Conservation (phyloP, 495 filamentous ascomycete species). For the Trichoderma gamsii region DNA sequence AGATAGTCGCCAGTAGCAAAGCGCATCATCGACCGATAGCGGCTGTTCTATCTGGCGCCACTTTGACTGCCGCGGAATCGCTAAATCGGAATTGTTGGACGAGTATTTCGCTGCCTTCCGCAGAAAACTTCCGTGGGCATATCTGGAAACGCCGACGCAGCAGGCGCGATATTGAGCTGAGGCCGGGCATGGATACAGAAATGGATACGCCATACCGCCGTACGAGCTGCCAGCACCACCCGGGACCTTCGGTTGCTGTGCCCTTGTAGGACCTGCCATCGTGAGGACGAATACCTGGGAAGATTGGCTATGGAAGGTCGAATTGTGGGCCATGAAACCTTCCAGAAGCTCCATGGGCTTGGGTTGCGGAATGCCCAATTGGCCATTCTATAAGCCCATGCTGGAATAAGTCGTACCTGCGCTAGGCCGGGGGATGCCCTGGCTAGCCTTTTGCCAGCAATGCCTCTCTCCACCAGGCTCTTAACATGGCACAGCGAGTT, state of each 20-base stretch:
- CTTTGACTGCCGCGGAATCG: slow-evolving; percentile 7
- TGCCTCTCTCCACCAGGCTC: not conserved
- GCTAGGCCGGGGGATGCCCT: slow-evolving; percentile 7
- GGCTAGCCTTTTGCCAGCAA: slow-evolving; percentile 10
- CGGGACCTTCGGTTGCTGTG: slow-evolving; percentile 8
- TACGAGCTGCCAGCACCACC: not conserved
- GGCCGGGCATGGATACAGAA: slow-evolving; percentile 3
- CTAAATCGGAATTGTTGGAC: not conserved
- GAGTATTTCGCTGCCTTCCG: not conserved
- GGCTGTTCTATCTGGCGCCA: slow-evolving; percentile 12
- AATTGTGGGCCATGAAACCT: slow-evolving; percentile 9
- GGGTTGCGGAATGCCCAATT: slow-evolving; percentile 13
- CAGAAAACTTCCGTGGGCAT: not conserved
- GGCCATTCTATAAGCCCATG: not conserved
- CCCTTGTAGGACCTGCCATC: not conserved
- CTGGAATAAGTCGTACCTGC: slow-evolving; percentile 13
- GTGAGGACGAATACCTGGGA: not conserved
- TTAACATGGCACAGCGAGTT: not conserved
- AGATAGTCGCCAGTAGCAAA: not conserved
- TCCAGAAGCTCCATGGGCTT: slow-evolving; percentile 13
- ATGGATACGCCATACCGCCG: slow-evolving; percentile 12
- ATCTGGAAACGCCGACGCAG: slow-evolving; percentile 8
- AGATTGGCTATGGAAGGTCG: slow-evolving; percentile 8
- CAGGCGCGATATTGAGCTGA: slow-evolving; percentile 12
- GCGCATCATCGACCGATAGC: not conserved